Base-by-base conservation (phyloP, 2,329 filamentous ascomycete species). In the Neonectria faginata region DNA sequence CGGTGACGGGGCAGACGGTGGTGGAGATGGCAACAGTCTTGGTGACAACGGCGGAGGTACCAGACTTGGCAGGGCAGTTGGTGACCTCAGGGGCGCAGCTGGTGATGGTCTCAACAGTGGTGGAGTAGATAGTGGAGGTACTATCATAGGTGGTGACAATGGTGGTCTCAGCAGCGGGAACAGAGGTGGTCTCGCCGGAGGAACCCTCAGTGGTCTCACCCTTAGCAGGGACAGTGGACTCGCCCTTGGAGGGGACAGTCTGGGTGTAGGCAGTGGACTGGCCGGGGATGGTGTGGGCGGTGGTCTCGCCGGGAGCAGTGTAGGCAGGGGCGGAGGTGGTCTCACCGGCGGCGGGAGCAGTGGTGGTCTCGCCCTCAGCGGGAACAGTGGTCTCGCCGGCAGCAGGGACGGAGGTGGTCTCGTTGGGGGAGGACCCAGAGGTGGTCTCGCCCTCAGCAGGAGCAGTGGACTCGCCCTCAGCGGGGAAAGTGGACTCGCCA, bases 1-100 rank as follows among this genome's bases (percentile, higher is more conserved):
- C 84, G 16, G 85, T 87, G 64, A 88, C 85, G 22, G 86, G 87
- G 83, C 86, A 89, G 74, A 89, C 75, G 44, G 88, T 90, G 67
- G 88, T 90, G 55, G 84, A 86, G 52, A 88, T 72, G 50, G 87
- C 78, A 64, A 90, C 75, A 6, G 85, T 87, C 62, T 86, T 81
- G 3, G 86, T 87, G 58, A 74, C 59, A 54, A 67, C 70, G 31
- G 68, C 57, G 5, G n/a, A n/a, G n/a, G 70, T 66, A 2, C 64
- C 70, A 33, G 66, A 62, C 5, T 78, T 73, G 64, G 80, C 81
- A 18, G 84, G 85, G 80, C 85, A 87, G 78, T 85, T 78, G 41
- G 79, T 78, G 41, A 82, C 75, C 39, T 76, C 77, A 47, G 77
- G 61, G 16, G 75, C 79, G 70, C 81, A 82, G 67, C 78, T 81